Percentiles rank a stretch among this genome's conserved stretches.
Conservation (phyloP, 352 stramenopile species). For the Thraustochytrium sp. region DNA sequence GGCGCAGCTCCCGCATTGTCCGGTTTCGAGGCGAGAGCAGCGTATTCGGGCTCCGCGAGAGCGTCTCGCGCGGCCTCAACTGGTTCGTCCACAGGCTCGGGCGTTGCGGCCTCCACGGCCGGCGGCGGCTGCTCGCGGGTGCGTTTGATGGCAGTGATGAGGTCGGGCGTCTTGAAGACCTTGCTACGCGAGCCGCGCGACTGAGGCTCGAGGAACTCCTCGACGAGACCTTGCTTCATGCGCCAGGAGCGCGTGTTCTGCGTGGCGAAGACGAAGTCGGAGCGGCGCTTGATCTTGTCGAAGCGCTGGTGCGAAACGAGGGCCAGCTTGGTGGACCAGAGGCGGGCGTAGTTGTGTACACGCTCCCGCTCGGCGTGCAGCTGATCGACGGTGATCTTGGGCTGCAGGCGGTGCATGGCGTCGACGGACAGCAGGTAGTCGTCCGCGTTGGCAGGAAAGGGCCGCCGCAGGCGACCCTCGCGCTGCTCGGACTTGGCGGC, state of each 20-base stretch:
- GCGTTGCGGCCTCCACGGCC: too few relatives aligned
- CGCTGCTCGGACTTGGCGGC: constrained; percentile 2
- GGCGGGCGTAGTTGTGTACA: background rate
- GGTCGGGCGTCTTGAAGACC: background rate
- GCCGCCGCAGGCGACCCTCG: background rate
- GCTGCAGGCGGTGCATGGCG: background rate
- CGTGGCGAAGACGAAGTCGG: background rate
- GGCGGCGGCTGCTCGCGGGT: too few relatives aligned
- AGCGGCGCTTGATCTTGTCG: background rate
- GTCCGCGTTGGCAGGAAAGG: background rate
- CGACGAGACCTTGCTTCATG: background rate
- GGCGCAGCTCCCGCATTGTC: too few relatives aligned
- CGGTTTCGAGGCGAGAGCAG: too few relatives aligned
- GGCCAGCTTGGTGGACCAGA: background rate
- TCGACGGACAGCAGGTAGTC: background rate
- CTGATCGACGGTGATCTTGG: background rate
- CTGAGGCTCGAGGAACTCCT: background rate
- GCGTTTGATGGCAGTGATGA: background rate
- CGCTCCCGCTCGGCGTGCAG: background rate
- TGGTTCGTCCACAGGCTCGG: too few relatives aligned
- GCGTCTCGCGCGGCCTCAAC: too few relatives aligned
- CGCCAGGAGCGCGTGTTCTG: background rate
- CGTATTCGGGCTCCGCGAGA: too few relatives aligned
- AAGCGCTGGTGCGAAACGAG: constrained; percentile 11
- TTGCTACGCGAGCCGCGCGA: background rate